A percentile compares a stretch with the other conserved stretches of the same genome.
phyloP scores from a whole-genome alignment of 73 alveolate genomes.

The Paraurostyla sp. region DNA sequence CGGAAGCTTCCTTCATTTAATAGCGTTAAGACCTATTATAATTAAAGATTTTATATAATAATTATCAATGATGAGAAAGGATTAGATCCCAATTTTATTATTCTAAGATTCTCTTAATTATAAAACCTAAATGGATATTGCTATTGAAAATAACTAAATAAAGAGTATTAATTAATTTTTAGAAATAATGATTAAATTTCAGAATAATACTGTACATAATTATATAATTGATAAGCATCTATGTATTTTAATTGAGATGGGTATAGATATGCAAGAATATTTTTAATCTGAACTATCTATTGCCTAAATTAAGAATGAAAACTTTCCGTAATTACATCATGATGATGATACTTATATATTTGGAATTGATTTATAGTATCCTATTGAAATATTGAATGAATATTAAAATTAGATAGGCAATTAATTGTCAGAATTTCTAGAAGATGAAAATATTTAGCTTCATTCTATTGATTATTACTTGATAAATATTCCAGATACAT shows the following conservation, averaged over 20 bases:
- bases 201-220: not conserved
- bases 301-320: no score
- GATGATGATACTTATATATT: no score
- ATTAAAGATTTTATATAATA: not conserved
- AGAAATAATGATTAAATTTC: not conserved
- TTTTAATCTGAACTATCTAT: no score
- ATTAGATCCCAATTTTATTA: not conserved
- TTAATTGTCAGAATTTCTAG: no score
- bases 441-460: no score
- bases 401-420: no score
- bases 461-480: no score
- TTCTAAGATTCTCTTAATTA: not conserved
- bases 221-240: not conserved
- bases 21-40: not conserved
- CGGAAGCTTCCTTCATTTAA: not conserved
- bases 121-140: not conserved
- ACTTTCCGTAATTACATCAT: no score
- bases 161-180: not conserved
- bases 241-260: not conserved
- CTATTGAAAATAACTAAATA: not conserved
- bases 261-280: not conserved
- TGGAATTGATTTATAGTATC: no score
- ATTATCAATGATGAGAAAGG: not conserved
- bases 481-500: no score
- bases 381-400: no score